Evolutionary conservation across 164 flowering plant genomes (phyloP), one percentile per base, ranked within the genome.

Genomic region (Chloranthus sessilifolius): DNA sequence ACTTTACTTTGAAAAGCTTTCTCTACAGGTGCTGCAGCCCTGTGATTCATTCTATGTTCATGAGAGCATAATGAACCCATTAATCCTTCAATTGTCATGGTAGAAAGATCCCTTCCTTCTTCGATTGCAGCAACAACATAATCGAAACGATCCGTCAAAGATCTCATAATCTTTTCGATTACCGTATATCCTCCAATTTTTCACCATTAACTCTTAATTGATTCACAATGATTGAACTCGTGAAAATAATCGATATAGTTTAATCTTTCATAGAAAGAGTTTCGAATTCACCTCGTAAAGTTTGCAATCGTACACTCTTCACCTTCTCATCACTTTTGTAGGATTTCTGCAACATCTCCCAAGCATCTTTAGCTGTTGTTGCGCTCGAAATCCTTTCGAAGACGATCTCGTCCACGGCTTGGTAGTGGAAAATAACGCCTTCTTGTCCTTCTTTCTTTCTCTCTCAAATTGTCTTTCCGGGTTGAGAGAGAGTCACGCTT

Each of bases 91-190:
- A 40, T 16, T 4, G 25, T 2, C 9, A 19, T 10, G 2, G 26
- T 40, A 33, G 31, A 15, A 7, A 45, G n/a, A 15, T 45, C 49
- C 10, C 26, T 45, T 5, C 20, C 24, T 15, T 42, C 33, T 26
- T 25, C 49, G 10, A 45, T 45, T 14, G 49, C 49, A 45, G 7
- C 31, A 21, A 24, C 49, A 45, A 45, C 49, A 26, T 45, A 33
- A 28, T 45, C 49, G 10, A 9, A 26, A 24, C 26, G 24, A 30
- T 15, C 9, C 4, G 30, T 30, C 30, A 45, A 28, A 28, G 12
- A 16, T 11, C 34, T 0, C 31, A 45, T 12, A 26, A 45, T 17
- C 26, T 25, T 42, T 14, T 42, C 27, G 12, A 26, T 33, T 25
- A 46, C 33, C 34, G 25, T 17, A 25, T 30, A 14, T 46, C 50